These are phyloP conservation scores for Nigrospora sphaerica DNA, from an alignment of 2,329 filamentous ascomycete genomes.

Conservation along the genomic window DNA sequence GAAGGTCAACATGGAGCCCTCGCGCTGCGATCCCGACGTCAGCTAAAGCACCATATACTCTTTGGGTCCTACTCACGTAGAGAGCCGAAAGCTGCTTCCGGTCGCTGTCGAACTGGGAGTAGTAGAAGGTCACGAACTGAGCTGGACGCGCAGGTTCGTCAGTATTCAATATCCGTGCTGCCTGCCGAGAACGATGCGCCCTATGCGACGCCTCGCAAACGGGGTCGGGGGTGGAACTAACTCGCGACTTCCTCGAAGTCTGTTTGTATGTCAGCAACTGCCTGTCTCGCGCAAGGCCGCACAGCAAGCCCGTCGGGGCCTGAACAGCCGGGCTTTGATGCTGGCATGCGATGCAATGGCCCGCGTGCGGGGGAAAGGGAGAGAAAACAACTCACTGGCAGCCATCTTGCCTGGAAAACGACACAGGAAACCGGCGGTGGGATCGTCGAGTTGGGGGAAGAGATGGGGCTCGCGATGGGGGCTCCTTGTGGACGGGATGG, in stretches of 20 bases:
- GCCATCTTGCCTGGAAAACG: constrained; percentile 4
- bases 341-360: background rate
- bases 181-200: background rate
- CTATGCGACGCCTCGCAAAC: background rate
- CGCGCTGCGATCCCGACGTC: constrained; percentile 46
- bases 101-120: constrained; percentile 74
- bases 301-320: background rate
- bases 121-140: constrained; percentile 88
- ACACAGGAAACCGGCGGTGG: too few relatives aligned
- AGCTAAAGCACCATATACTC: background rate
- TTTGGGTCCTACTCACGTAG: constrained; percentile 60
- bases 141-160: constrained; percentile 39
- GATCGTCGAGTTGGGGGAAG: too few relatives aligned
- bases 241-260: constrained; percentile 40
- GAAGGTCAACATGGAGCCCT: constrained; percentile 89
- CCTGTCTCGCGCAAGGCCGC: background rate
- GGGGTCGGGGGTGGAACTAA: constrained; percentile 22
- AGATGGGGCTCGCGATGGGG: too few relatives aligned
- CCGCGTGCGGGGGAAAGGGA: background rate
- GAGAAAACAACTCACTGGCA: constrained; percentile 3
- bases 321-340: constrained; percentile 28
- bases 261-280: constrained; percentile 13
- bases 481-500: too few relatives aligned
- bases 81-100: constrained; percentile 59
- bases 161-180: constrained; percentile 3